Evolutionary conservation across 176 grass and related monocot species (phyloP).

Genomic region (Rhipidocladum racemiflorum): DNA sequence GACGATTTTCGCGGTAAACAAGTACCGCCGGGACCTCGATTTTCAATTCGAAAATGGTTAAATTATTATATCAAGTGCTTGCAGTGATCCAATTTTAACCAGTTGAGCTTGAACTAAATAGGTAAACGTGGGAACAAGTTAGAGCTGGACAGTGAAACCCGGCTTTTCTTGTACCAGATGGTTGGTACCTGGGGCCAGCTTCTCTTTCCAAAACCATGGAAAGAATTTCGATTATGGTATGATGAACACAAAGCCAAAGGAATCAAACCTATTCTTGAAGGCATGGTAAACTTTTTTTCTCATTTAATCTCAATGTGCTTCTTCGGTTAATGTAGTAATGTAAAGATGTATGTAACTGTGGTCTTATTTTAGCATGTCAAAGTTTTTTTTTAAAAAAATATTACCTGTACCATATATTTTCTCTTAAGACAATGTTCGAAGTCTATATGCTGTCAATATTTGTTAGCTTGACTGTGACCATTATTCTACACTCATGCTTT

Average conservation of each 20-base stretch:
- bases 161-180: constrained; percentile 96
- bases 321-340: constrained; percentile 5
- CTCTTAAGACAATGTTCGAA: constrained; percentile 13
- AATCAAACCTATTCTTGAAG: constrained; percentile 86
- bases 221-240: constrained; percentile 94
- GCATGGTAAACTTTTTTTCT: constrained; percentile 75
- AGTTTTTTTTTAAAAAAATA: not conserved
- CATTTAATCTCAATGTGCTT: constrained; percentile 10
- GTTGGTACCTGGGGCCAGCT: constrained; percentile 99
- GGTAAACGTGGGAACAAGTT: constrained; percentile 97
- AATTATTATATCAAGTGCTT: constrained; percentile 5
- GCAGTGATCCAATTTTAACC: constrained; percentile 26
- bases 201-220: constrained; percentile 99
- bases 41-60: no score
- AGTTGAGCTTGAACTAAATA: constrained; percentile 41
- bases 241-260: constrained; percentile 82
- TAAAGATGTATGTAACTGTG: constrained; percentile 14
- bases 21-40: no score
- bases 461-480: constrained; percentile 21
- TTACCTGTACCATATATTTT: not conserved
- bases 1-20: no score
- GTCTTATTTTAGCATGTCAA: not conserved
- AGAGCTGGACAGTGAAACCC: constrained; percentile 61
- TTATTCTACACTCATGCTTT: constrained; percentile 15
- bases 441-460: constrained; percentile 14